Evolutionary conservation across 2,329 filamentous ascomycete species (phyloP).

Genomic region (Simplicillium aogashimaense): DNA sequence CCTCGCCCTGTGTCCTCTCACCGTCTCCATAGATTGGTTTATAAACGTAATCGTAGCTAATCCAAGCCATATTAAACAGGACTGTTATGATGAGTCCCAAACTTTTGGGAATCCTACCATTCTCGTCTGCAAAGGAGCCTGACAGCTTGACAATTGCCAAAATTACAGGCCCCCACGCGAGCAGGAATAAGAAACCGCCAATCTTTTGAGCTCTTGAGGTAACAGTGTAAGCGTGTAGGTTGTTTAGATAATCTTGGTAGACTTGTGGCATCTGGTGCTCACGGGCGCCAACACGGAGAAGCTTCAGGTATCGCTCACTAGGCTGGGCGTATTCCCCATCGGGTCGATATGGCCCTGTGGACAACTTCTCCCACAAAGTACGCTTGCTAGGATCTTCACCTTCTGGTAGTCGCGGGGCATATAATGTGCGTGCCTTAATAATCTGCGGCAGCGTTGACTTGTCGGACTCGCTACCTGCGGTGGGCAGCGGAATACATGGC

Average conservation of each 20-base stretch:
- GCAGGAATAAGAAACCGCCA: slow-evolving; percentile 53
- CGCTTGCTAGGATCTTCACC: slow-evolving; percentile 21
- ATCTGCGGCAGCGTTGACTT: slow-evolving; percentile 41
- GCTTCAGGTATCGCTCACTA: slow-evolving; percentile 71
- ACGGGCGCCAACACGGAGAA: slow-evolving; percentile 67
- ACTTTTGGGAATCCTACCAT: slow-evolving; percentile 62
- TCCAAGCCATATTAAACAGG: slow-evolving; percentile 40
- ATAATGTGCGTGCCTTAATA: slow-evolving; percentile 80
- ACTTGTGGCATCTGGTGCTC: slow-evolving; percentile 73
- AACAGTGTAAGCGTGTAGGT: slow-evolving; percentile 59
- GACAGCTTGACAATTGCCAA: slow-evolving; percentile 33
- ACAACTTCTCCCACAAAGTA: slow-evolving; percentile 36
- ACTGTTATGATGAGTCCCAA: slow-evolving; percentile 39
- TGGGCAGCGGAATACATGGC: slow-evolving; percentile 61
- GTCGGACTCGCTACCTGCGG: slow-evolving; percentile 12
- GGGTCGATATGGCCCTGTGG: slow-evolving; percentile 40
- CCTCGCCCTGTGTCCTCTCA: slow-evolving; percentile 2
- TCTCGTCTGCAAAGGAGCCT: slow-evolving; percentile 48
- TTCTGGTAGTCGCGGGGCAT: slow-evolving; percentile 48
- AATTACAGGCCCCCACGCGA: slow-evolving; percentile 47
- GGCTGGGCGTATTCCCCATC: slow-evolving; percentile 69
- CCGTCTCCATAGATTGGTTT: slow-evolving; percentile 59
- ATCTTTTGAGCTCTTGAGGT: slow-evolving; percentile 58
- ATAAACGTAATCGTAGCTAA: slow-evolving; percentile 31
- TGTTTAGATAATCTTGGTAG: slow-evolving; percentile 65